Percentiles rank a stretch among this genome's conserved stretches.
These are phyloP conservation scores for Thielaviopsis populi DNA, from an alignment of 2,329 filamentous ascomycete species.

Conservation along the genomic window DNA sequence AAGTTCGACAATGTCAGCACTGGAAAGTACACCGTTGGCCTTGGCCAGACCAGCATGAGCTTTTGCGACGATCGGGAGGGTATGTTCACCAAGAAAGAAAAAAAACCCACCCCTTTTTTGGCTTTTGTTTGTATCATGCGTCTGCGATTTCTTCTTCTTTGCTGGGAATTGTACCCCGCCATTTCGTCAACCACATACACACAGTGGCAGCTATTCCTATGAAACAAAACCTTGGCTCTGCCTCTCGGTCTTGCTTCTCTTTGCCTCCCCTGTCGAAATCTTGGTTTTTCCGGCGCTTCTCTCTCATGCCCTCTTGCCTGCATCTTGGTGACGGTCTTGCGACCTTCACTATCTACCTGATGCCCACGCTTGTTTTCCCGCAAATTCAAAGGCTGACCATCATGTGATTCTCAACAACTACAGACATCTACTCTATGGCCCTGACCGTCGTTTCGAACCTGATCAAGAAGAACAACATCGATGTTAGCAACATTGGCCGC, in stretches of 20 bases:
- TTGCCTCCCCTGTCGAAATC: not conserved
- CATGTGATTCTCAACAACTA: slow-evolving; percentile 11
- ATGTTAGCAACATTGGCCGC: slow-evolving; percentile 61
- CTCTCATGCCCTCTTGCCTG: not conserved
- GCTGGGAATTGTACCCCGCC: slow-evolving; percentile 2
- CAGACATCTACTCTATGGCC: slow-evolving; percentile 78
- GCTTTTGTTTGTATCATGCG: not conserved
- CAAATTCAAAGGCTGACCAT: slow-evolving; percentile 17
- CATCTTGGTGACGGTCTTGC: not conserved
- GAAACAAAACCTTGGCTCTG: not conserved
- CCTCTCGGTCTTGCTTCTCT: not conserved
- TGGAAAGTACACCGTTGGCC: slow-evolving; percentile 82
- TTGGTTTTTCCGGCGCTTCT: not conserved
- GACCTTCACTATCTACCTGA: not conserved
- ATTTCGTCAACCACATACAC: slow-evolving; percentile 5
- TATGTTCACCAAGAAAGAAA: slow-evolving; percentile 27
- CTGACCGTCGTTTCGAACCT: slow-evolving; percentile 65
- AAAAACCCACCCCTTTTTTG: slow-evolving; percentile 6
- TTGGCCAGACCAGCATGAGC: slow-evolving; percentile 83
- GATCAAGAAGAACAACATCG: slow-evolving; percentile 69
- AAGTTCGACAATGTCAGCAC: slow-evolving; percentile 70
- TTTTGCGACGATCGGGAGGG: slow-evolving; percentile 84
- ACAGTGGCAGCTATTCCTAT: not conserved
- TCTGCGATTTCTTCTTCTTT: no score
- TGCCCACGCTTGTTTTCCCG: not conserved